Evolutionary conservation across 768 basidiomycete species (phyloP).

Genomic region (Panus rudis): DNA sequence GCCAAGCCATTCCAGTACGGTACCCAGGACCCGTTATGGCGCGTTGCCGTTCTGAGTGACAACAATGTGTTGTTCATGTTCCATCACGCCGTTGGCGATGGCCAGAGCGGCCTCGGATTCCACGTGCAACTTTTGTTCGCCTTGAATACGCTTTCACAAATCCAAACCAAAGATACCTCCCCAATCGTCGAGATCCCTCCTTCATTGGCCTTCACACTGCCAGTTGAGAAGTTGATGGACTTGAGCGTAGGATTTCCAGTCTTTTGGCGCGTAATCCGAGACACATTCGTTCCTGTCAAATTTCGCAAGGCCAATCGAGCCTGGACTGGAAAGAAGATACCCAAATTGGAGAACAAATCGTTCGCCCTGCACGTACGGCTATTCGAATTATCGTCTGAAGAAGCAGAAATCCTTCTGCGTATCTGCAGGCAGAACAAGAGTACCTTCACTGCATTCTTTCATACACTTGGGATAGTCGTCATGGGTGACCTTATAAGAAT

Average conservation of each 20-base stretch:
- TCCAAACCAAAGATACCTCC: not conserved
- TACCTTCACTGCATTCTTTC: slow-evolving; percentile 5
- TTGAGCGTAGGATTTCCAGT: no score
- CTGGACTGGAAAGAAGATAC: slow-evolving; percentile 9
- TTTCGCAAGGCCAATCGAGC: no score
- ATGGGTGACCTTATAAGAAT: not conserved
- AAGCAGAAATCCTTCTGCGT: not conserved
- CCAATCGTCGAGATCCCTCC: not conserved
- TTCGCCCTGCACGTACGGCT: not conserved
- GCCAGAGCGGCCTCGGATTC: slow-evolving; percentile 31
- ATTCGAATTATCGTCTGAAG: not conserved
- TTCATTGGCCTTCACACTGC: not conserved
- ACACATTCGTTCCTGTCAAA: no score
- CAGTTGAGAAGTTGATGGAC: slow-evolving; percentile 7
- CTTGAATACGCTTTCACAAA: slow-evolving; percentile 17
- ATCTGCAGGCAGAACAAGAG: slow-evolving; percentile 3
- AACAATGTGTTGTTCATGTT: slow-evolving; percentile 29
- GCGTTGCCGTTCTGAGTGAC: slow-evolving; percentile 26
- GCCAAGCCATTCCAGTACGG: slow-evolving; percentile 20
- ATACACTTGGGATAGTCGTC: slow-evolving; percentile 1
- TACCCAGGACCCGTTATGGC: slow-evolving; percentile 30
- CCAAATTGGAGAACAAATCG: not conserved
- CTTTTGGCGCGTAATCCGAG: not conserved
- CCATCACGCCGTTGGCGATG: slow-evolving; percentile 35
- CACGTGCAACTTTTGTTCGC: slow-evolving; percentile 27